A percentile compares a stretch with the other conserved stretches of the same genome.
phyloP scores from a whole-genome alignment of 495 filamentous ascomycete genomes.

The Filosporella fistucella region DNA sequence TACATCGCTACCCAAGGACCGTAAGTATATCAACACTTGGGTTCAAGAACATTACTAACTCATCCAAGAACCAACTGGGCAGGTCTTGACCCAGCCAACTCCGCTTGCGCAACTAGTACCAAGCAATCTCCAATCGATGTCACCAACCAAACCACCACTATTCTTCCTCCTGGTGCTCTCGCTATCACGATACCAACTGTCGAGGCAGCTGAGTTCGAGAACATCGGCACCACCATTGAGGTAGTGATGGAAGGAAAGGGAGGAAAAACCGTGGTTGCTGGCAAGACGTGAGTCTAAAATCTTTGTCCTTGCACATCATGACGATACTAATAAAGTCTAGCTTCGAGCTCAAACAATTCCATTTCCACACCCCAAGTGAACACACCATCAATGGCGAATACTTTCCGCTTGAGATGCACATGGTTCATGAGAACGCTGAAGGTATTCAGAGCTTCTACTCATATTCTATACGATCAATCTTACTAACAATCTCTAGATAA shows the following conservation, averaged over 20 bases:
- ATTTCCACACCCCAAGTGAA: conserved; percentile 68
- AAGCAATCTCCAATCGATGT: conserved; percentile 30
- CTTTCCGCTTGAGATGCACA: conserved; percentile 17
- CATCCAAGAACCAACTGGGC: conserved; percentile 23
- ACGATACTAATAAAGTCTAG: no score
- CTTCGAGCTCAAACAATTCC: conserved; percentile 59
- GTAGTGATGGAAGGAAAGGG: conserved; percentile 29
- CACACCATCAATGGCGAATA: conserved; percentile 47
- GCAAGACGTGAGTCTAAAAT: conserved; percentile 1
- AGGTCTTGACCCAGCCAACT: conserved; percentile 24
- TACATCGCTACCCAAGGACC: conserved; percentile 26
- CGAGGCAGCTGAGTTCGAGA: conserved; percentile 28
- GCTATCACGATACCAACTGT: conserved; percentile 18
- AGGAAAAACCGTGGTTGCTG: neutral
- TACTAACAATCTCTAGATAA: neutral
- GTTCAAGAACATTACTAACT: neutral
- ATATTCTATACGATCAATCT: neutral
- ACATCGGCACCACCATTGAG: conserved; percentile 29
- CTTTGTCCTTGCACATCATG: no score
- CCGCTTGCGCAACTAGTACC: conserved; percentile 19
- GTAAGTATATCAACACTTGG: neutral
- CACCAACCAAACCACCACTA: conserved; percentile 16
- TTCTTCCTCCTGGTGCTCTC: neutral
- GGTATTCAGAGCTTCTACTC: no score
- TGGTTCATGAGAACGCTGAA: conserved; percentile 14